Evolutionary conservation across 768 basidiomycete genomes (phyloP), one percentile per base, ranked within the genome.

Genomic region (Albatrellus ellisii): DNA sequence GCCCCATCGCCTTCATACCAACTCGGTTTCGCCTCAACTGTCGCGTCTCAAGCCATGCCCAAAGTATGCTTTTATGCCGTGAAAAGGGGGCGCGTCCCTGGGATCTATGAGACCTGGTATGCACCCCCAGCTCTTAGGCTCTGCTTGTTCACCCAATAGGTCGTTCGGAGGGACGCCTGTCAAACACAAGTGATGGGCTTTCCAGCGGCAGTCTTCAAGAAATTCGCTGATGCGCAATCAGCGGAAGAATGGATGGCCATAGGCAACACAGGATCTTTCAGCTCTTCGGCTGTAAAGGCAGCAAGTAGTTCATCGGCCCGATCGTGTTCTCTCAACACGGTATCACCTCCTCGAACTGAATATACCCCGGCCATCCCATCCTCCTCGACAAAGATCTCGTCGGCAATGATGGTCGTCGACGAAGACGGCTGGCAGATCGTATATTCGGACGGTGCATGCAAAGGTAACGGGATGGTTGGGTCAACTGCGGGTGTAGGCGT

Each of bases 401-500:
- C n/a, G n/a, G 18, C 4, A 10, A 21, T 22, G 35, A 18, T 12
- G 35, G 37, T 12, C 9, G 20, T 2, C 44, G 34, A 32, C 34
- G 20, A 45, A 48, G 26, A 42, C 36, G 15, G 28, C 36, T 62
- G 57, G 50, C 57, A 63, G 31, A 62, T 82, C 10, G 90, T 90
- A 1, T 94, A 87, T 52, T 79, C 72, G 15, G 92, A 97, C 58
- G 92, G 92, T 9, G 82, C 89, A 5, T 90, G 88, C 49, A 75
- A 73, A 53, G 75, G 79, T 2, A 97, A 97, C 54, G 92, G 92
- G 0, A 61, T 76, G 53, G 24, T 22, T 2, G 74, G 70, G 1
- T 70, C 83, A 0, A 49, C 72, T 31, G 92, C 88, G 1, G 92
- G 92, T 1, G 61, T 90, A 32, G 92, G 92, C 0, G 86, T 97